Conservation (phyloP, 2,329 filamentous ascomycete species). For the Tolypocladium paradoxum region DNA sequence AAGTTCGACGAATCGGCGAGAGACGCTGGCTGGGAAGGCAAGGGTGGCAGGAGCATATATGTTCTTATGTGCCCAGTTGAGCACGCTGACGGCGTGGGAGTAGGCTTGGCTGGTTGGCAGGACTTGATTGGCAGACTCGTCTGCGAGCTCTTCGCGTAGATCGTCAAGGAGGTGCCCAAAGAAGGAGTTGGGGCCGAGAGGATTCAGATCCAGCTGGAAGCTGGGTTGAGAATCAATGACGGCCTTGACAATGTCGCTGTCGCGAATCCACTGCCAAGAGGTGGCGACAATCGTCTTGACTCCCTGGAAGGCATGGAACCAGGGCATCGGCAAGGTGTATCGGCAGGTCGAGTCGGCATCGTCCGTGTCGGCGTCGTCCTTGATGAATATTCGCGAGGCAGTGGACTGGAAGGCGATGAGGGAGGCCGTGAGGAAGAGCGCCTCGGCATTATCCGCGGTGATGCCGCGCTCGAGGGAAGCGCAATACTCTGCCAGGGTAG, state of each 20-base stretch:
- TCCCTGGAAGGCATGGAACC: conserved; percentile 58
- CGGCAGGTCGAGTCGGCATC: conserved; percentile 24
- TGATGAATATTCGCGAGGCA: conserved; percentile 50
- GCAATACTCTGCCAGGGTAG: conserved; percentile 50
- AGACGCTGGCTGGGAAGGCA: conserved; percentile 54
- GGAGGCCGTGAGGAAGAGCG: conserved; percentile 50
- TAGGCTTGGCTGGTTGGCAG: conserved; percentile 39
- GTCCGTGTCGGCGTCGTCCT: conserved; percentile 35
- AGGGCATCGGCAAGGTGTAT: conserved; percentile 50
- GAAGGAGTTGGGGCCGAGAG: conserved; percentile 39
- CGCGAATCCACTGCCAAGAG: conserved; percentile 53
- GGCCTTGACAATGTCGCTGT: conserved; percentile 44
- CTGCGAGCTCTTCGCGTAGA: conserved; percentile 43
- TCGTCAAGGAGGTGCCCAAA: conserved; percentile 50
- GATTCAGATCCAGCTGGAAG: conserved; percentile 47
- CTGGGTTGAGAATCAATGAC: conserved; percentile 55
- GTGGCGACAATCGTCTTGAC: conserved; percentile 54
- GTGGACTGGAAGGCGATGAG: conserved; percentile 59
- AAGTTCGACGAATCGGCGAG: conserved; percentile 47
- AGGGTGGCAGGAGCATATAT: conserved; percentile 48
- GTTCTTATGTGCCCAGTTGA: conserved; percentile 56
- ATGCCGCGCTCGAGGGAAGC: conserved; percentile 45
- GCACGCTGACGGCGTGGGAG: conserved; percentile 51
- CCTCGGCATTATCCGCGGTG: conserved; percentile 47
- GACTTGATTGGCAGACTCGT: conserved; percentile 19